These are phyloP conservation scores for Phaeophleospora eucalypticola DNA, from an alignment of 2,329 filamentous ascomycete genomes.

Conservation along the genomic window DNA sequence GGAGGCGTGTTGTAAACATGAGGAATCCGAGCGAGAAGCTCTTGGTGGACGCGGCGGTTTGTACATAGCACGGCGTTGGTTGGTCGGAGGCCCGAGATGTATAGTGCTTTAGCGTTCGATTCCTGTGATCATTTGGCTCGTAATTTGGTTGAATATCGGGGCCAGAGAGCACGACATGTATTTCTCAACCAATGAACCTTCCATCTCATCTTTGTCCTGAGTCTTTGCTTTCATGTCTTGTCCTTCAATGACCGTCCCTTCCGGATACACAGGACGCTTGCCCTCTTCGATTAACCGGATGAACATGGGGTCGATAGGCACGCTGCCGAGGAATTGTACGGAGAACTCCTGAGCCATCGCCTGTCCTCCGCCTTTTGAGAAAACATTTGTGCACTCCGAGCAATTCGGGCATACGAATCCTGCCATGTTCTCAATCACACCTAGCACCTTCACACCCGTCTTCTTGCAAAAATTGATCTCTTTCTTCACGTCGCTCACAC, in stretches of 20 bases:
- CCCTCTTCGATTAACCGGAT: slow-evolving; percentile 78
- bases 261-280: slow-evolving; percentile 62
- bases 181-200: slow-evolving; percentile 60
- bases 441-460: slow-evolving; percentile 72
- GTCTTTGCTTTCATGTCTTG: slow-evolving; percentile 40
- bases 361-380: slow-evolving; percentile 83
- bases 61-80: background rate
- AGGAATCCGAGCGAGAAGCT: too few species aligned
- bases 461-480: slow-evolving; percentile 91
- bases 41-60: too few species aligned
- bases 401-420: slow-evolving; percentile 77
- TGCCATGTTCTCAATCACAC: slow-evolving; percentile 96
- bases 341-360: slow-evolving; percentile 83
- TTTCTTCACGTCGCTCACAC: slow-evolving; percentile 89
- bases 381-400: slow-evolving; percentile 85
- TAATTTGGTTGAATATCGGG: slow-evolving; percentile 64
- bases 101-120: slow-evolving; percentile 19
- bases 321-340: slow-evolving; percentile 77
- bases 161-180: slow-evolving; percentile 68
- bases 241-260: slow-evolving; percentile 61
- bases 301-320: slow-evolving; percentile 92
- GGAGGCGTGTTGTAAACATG: too few species aligned
- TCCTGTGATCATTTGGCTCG: slow-evolving; percentile 23
- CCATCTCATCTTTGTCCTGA: slow-evolving; percentile 28
- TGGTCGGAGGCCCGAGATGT: background rate